Conservation (phyloP, 306 rosid species). For the Carpinus viminea region DNA sequence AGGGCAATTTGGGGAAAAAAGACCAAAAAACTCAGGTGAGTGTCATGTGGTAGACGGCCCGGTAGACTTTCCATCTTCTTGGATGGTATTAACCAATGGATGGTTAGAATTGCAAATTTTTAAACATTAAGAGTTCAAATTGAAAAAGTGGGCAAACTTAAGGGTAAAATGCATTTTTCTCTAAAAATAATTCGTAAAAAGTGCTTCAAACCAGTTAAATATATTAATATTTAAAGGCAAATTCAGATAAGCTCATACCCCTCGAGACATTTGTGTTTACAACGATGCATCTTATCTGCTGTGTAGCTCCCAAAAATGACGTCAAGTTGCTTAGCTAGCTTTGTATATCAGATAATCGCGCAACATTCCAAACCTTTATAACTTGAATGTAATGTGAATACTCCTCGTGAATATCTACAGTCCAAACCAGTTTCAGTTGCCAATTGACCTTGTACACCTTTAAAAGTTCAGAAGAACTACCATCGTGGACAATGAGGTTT, state of each 20-base stretch:
- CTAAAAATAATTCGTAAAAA: too few relatives aligned
- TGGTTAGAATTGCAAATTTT: too few relatives aligned
- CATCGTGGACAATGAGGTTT: slow-evolving; percentile 16
- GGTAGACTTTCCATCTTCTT: too few relatives aligned
- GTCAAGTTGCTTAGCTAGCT: slow-evolving; percentile 31
- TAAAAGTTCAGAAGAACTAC: slow-evolving; percentile 31
- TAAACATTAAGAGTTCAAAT: too few relatives aligned
- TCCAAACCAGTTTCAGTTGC: slow-evolving; percentile 48
- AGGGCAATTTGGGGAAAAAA: too few relatives aligned
- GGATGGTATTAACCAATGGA: too few relatives aligned
- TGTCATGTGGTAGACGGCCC: too few relatives aligned
- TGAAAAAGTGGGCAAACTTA: too few relatives aligned
- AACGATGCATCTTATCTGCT: slow-evolving; percentile 34
- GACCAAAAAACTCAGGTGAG: too few relatives aligned
- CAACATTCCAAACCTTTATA: slow-evolving; percentile 52
- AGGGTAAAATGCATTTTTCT: too few relatives aligned
- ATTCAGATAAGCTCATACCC: slow-evolving; percentile 31
- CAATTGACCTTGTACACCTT: slow-evolving; percentile 44
- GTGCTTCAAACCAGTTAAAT: not conserved
- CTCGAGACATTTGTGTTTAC: slow-evolving; percentile 29
- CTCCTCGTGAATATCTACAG: slow-evolving; percentile 42
- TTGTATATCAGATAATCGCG: slow-evolving; percentile 33
- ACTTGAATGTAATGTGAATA: slow-evolving; percentile 36
- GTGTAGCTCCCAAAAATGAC: slow-evolving; percentile 26
- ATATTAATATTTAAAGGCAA: not conserved